Base-by-base conservation (phyloP, 352 stramenopile genomes). In the Phytophthora rubi region DNA sequence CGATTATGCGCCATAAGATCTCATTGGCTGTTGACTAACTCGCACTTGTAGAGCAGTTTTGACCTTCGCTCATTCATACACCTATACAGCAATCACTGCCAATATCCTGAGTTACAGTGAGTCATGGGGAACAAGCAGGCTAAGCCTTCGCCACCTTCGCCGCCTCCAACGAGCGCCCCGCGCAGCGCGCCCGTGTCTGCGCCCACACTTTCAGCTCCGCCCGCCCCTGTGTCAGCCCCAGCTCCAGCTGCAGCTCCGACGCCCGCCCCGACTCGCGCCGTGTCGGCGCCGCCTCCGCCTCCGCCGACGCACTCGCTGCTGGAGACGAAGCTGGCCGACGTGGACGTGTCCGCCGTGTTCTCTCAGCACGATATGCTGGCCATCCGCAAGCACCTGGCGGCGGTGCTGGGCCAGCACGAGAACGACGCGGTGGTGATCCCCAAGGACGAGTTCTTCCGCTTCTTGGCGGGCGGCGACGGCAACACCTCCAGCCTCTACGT, bases 361-460 rank as follows among this genome's bases (percentile, higher is more conserved):
- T 83, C 87, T 13, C 80, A 81, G 61, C 75, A 88, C 18, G 89
- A 96, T 45, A 92, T 96, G 73, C 74, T 90, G 18, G 83, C 78
- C 6, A 94, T 96, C 64, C 86, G 87, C 53, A 88, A 90, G 26
- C 86, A 96, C 70, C 61, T 93, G 65, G 74, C 85, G 26, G 73
- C 75, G 1, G 85, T 96, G 23, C 64, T 96, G 13, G 75, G 79
- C 2, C 87, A 93, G 68, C 74, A 75, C 48, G 84, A 92, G 61
- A 83, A 81, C 52, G 87, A 93, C 63, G 74, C 81, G 1, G 85
- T 96, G 32, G 72, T 86, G 49, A 96, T 96, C 63, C 85, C 84
- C 21, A 91, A 91, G 69, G 89, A 95, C 53, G 89, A 96, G 65
- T 96, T 96, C 65, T 93, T 93, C 71, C 85, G 86, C 48, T 94